These are phyloP conservation scores for Gnomoniopsis sp. DNA, from an alignment of 2,329 filamentous ascomycete genomes.

Conservation along the genomic window DNA sequence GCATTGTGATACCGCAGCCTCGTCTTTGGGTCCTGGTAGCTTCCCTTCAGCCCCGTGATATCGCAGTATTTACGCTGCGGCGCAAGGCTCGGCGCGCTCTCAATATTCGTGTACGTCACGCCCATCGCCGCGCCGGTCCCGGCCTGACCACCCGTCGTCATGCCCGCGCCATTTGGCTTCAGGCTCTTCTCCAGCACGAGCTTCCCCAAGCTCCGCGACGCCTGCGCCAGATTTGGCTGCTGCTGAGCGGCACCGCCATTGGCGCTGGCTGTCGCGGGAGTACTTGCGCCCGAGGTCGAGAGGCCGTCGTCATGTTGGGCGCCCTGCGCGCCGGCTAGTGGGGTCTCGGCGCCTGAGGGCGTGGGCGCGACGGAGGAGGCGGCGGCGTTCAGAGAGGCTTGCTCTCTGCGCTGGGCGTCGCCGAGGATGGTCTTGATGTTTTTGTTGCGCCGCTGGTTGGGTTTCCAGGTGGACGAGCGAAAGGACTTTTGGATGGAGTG, in stretches of 20 bases:
- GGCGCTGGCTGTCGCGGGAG: conserved; percentile 37
- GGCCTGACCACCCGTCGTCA: conserved; percentile 25
- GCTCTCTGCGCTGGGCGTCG: conserved; percentile 83
- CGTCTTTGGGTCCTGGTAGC: conserved; percentile 94
- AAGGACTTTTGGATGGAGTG: conserved; percentile 83
- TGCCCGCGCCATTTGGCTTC: conserved; percentile 35
- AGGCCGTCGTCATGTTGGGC: conserved; percentile 43
- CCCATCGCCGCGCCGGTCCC: conserved; percentile 43
- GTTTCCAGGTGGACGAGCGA: conserved; percentile 86
- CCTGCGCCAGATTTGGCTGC: conserved; percentile 78
- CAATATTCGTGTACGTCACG: conserved; percentile 94
- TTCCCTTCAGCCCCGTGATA: conserved; percentile 85
- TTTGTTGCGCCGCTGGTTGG: conserved; percentile 94
- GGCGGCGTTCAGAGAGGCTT: conserved; percentile 59
- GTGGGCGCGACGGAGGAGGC: conserved; percentile 35
- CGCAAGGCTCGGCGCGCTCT: conserved; percentile 79
- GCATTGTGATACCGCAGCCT: conserved; percentile 87
- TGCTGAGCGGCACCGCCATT: conserved; percentile 28
- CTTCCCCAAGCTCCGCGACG: conserved; percentile 79
- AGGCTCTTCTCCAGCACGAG: conserved; percentile 84
- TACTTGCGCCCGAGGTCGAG: conserved; percentile 56
- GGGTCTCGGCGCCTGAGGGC: conserved; percentile 74
- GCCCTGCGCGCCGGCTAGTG: conserved; percentile 36
- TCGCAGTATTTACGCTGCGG: conserved; percentile 92
- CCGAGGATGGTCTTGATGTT: conserved; percentile 96